Evolutionary conservation across 2,329 filamentous ascomycete genomes (phyloP).

Genomic region (Penicillium crustosum): DNA sequence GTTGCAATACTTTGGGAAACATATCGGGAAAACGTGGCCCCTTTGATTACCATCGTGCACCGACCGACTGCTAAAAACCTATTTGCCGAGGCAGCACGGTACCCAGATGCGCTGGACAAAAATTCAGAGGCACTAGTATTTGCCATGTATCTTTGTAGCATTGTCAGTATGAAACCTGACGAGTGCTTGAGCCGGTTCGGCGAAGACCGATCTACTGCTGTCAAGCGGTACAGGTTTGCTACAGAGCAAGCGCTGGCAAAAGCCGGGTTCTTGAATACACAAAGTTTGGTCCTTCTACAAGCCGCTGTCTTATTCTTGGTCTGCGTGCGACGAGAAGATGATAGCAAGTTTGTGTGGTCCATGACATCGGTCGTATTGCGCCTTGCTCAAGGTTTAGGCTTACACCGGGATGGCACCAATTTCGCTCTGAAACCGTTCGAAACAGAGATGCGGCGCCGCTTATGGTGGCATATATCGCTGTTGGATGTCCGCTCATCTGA

Average conservation of each 20-base stretch:
- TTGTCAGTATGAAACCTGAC: slow-evolving; percentile 45
- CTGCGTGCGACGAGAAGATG: slow-evolving; percentile 43
- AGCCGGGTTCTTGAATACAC: slow-evolving; percentile 62
- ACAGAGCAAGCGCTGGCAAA: slow-evolving; percentile 63
- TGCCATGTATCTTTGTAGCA: slow-evolving; percentile 60
- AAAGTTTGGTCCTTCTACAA: slow-evolving; percentile 62
- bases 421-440: slow-evolving; percentile 52
- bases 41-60: slow-evolving; percentile 61
- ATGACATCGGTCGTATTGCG: slow-evolving; percentile 45
- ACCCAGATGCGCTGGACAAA: slow-evolving; percentile 53
- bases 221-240: slow-evolving; percentile 61
- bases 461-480: slow-evolving; percentile 53
- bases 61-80: slow-evolving; percentile 54
- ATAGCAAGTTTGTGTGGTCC: slow-evolving; percentile 46
- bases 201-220: slow-evolving; percentile 51
- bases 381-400: slow-evolving; percentile 47
- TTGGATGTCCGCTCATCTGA: slow-evolving; percentile 52
- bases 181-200: slow-evolving; percentile 49
- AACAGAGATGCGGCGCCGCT: slow-evolving; percentile 52
- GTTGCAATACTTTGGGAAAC: slow-evolving; percentile 57
- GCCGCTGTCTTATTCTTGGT: slow-evolving; percentile 63
- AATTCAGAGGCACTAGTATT: slow-evolving; percentile 60
- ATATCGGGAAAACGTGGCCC: slow-evolving; percentile 62
- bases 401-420: slow-evolving; percentile 53
- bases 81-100: slow-evolving; percentile 52